Conservation (phyloP, 106 monocot genomes). For the Phalaenopsis aphrodite region DNA sequence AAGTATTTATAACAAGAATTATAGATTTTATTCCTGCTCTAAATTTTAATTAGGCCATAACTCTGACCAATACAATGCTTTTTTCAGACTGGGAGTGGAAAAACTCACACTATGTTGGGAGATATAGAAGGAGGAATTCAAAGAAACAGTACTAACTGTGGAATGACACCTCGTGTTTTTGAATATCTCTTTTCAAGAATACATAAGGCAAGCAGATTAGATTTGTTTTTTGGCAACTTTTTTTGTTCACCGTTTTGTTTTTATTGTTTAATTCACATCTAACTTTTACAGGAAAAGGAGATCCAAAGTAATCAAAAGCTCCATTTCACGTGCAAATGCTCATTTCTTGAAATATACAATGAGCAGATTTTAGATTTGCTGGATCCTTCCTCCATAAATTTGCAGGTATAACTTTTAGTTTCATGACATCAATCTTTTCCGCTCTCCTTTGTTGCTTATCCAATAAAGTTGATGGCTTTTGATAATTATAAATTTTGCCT, state of each 20-base stretch:
- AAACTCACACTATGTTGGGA: constrained; percentile 94
- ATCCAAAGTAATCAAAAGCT: constrained; percentile 70
- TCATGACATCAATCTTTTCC: not conserved
- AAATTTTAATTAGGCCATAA: not conserved
- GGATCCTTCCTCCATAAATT: constrained; percentile 68
- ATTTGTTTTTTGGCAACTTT: constrained; percentile 1
- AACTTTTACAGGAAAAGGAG: constrained; percentile 69
- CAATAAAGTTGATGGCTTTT: not conserved
- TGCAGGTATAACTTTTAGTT: constrained; percentile 50
- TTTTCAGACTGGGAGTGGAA: constrained; percentile 92
- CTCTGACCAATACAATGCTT: constrained; percentile 3
- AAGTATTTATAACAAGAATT: not conserved
- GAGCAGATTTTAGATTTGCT: constrained; percentile 91
- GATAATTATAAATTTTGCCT: not conserved
- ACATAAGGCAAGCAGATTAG: constrained; percentile 50
- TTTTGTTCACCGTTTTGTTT: not conserved
- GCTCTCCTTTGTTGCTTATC: not conserved
- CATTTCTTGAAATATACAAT: constrained; percentile 97
- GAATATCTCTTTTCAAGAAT: constrained; percentile 86
- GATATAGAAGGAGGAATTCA: constrained; percentile 87
- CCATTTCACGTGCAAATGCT: constrained; percentile 84
- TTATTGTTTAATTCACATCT: not conserved
- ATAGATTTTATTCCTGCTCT: not conserved
- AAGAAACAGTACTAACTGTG: constrained; percentile 68
- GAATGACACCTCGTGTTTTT: constrained; percentile 97